Evolutionary conservation across 2,329 filamentous ascomycete genomes (phyloP), one percentile per base, ranked within the genome.

Genomic region (Aschersonia sp.): DNA sequence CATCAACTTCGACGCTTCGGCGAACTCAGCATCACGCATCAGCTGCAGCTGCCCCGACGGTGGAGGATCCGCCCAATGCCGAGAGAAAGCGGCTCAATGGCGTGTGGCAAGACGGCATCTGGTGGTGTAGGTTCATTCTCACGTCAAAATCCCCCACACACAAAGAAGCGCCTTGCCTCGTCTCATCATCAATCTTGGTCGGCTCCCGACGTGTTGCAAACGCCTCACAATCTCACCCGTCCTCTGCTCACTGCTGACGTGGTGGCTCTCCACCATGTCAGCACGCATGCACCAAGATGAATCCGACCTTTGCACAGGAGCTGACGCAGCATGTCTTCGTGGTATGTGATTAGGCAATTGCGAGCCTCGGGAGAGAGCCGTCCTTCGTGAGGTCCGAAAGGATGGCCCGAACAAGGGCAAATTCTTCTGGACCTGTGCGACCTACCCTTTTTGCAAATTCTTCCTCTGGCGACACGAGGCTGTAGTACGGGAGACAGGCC

Each of bases 381-480:
- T 55, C 7, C 57, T 61, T 38, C 57, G 60, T n/a, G 58, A 61
- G 46, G 65, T 66, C 31, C 64, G 60, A 46, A 71, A 67, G 49
- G 53, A 63, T 3, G 57, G 58, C 1, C 52, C 51, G 30, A 72
- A 71, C 54, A 59, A 64, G 43, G 69, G 69, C 30, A 64, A 59
- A 45, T 61, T 58, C 45, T 74, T 71, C 55, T 72, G 64, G 58
- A 62, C 58, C 7, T 74, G 71, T 54, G 54, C 55, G 5, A 49
- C 54, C n/a, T 55, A 56, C 5, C 57, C 59, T 5, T 58, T 60
- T 44, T 74, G 71, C 56, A 47, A 55, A 5, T 71, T 74, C 54
- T 74, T 71, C 50, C 53, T 72, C 29, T 74, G 65, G 64, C 59
- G 62, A n/a, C 64, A 71, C 5, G 58, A 61, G 1, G 67, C 69